Percentiles rank a stretch among this genome's conserved stretches.
Conservation (phyloP, 1,284 basidiomycete genomes). For the Volvariella surrecta region DNA sequence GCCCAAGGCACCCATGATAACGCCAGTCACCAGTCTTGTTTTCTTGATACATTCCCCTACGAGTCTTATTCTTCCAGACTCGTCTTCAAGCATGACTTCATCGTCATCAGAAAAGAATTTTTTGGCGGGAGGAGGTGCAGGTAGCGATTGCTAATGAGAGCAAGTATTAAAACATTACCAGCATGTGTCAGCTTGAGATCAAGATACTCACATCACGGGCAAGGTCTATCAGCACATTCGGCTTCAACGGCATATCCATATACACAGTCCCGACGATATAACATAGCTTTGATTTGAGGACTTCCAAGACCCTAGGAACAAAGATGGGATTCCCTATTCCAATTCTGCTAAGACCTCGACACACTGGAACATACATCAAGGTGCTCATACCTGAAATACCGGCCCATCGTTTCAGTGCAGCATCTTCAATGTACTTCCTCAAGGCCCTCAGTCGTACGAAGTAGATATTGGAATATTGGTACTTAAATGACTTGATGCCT, state of each 20-base stretch:
- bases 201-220: conserved; percentile 72
- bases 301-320: conserved; percentile 83
- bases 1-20: conserved; percentile 86
- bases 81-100: conserved; percentile 88
- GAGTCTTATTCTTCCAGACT: conserved; percentile 85
- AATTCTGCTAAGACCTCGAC: conserved; percentile 5
- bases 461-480: conserved; percentile 94
- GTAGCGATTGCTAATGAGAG: conserved; percentile 70
- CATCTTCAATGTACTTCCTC: conserved; percentile 52
- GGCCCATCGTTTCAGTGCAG: conserved; percentile 62
- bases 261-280: conserved; percentile 95
- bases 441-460: conserved; percentile 70
- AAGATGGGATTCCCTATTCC: conserved; percentile 59
- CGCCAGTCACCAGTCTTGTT: conserved; percentile 75
- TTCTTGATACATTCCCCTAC: conserved; percentile 60
- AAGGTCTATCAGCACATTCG: conserved; percentile 93
- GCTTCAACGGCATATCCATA: conserved; percentile 97
- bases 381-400: conserved; percentile 44
- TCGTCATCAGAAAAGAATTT: conserved; percentile 81
- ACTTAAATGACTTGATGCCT: conserved; percentile 59
- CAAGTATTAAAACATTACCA: conserved; percentile 15
- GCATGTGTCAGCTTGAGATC: neutral
- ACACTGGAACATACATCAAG: neutral
- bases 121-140: conserved; percentile 64
- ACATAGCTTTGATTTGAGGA: conserved; percentile 78